phyloP scores from a whole-genome alignment of 441 rosid species.

The Pelargonium australe region DNA sequence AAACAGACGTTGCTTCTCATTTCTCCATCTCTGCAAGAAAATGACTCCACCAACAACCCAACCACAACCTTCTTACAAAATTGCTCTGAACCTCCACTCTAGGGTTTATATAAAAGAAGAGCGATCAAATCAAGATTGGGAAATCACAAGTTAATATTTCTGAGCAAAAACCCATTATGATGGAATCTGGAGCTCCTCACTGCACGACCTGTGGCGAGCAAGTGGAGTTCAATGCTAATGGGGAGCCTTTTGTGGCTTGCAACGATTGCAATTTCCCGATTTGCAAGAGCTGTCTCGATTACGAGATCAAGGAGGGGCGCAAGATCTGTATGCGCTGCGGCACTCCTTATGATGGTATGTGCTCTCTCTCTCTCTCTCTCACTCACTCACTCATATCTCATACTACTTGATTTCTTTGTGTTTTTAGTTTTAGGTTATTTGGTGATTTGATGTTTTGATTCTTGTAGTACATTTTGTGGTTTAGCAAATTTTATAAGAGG shows the following conservation, averaged over 20 bases:
- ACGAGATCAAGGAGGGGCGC: constrained; percentile 73
- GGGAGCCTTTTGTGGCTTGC: constrained; percentile 69
- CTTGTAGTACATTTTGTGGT: no score
- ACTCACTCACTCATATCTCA: no score
- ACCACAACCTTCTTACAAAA: constrained; percentile 41
- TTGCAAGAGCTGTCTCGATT: constrained; percentile 77
- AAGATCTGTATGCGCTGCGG: constrained; percentile 74
- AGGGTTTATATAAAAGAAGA: constrained; percentile 25
- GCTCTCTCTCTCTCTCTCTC: not conserved
- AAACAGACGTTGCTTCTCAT: constrained; percentile 41
- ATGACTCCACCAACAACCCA: constrained; percentile 56
- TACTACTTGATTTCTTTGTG: no score
- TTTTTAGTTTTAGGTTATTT: no score
- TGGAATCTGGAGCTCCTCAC: constrained; percentile 64
- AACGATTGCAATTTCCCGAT: constrained; percentile 74
- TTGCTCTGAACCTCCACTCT: constrained; percentile 25
- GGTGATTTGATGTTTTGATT: no score
- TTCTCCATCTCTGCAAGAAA: constrained; percentile 23
- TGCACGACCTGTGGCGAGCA: constrained; percentile 87
- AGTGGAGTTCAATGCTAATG: constrained; percentile 52
- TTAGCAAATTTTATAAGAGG: no score
- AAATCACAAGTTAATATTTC: not conserved
- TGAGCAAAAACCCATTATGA: constrained; percentile 38
- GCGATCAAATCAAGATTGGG: constrained; percentile 8
- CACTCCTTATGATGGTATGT: constrained; percentile 61